A percentile compares a stretch with the other conserved stretches of the same genome.
Conservation (phyloP, 352 stramenopile genomes). For the Globisporangium splendens region DNA sequence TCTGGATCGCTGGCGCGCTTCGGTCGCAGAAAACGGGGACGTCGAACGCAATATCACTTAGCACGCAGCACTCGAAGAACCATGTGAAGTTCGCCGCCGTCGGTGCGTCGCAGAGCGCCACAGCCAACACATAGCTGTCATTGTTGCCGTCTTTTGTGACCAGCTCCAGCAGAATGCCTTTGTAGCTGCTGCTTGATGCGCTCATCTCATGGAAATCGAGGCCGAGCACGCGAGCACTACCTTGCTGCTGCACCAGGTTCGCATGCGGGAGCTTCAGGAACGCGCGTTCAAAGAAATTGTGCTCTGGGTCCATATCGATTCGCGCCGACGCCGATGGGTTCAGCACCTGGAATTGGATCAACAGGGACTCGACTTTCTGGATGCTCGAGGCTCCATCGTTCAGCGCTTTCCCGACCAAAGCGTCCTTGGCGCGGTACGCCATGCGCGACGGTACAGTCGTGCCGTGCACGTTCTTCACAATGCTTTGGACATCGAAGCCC, state of each 20-base stretch:
- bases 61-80: slow-evolving; percentile 36
- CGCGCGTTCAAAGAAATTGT: slow-evolving; percentile 30
- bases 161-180: slow-evolving; percentile 30
- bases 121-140: slow-evolving; percentile 24
- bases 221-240: slow-evolving; percentile 25
- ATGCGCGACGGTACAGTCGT: slow-evolving; percentile 36
- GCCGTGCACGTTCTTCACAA: slow-evolving; percentile 34
- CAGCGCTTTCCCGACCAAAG: slow-evolving; percentile 21
- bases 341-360: slow-evolving; percentile 36
- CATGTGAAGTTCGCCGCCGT: slow-evolving; percentile 30
- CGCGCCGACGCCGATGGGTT: slow-evolving; percentile 30
- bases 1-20: slow-evolving; percentile 16
- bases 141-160: slow-evolving; percentile 42
- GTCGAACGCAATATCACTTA: slow-evolving; percentile 24
- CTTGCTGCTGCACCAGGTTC: slow-evolving; percentile 22
- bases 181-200: slow-evolving; percentile 30
- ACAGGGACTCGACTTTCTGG: slow-evolving; percentile 45
- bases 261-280: slow-evolving; percentile 46
- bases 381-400: slow-evolving; percentile 30
- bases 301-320: slow-evolving; percentile 24
- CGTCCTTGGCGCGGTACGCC: slow-evolving; percentile 32
- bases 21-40: slow-evolving; percentile 37
- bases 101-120: slow-evolving; percentile 36
- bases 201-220: slow-evolving; percentile 29
- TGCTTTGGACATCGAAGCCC: slow-evolving; percentile 24